Evolutionary conservation across 495 filamentous ascomycete species (phyloP), one percentile per base, ranked within the genome.

Genomic region (Jackrogersella minutella): DNA sequence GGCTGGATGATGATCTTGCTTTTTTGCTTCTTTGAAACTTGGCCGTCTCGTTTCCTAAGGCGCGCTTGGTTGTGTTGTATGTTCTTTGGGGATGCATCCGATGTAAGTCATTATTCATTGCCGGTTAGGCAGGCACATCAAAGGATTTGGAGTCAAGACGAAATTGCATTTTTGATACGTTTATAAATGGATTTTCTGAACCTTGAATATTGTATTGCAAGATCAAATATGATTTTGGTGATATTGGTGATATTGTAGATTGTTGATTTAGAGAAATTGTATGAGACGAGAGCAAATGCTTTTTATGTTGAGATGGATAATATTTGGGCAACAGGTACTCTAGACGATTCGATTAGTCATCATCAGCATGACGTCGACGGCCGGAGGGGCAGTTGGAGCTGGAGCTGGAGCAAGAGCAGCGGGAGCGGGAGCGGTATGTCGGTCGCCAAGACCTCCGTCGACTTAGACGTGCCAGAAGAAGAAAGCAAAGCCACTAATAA

Each of bases 111-210:
- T 66, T 62, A 40, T 41, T 62, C 58, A 52, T 58, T 47, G 37
- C 52, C 58, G 14, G n/a, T 11, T 34, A 36, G 52, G 58, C 46
- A 47, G 58, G 52, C 34, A 14, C 39, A 52, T 51, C 21, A 36
- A 68, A 58, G 58, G 22, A 51, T 30, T 16, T 8, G 64, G 64
- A 51, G 52, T 62, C 40, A 36, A 62, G 34, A 66, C 28, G 47
- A 66, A 37, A 62, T 62, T 68, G 64, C 64, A 57, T 68, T 67
- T 53, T n/a, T 51, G 22, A 62, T 55, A 43, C 11, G 40, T 34
- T 52, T 13, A 16, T 24, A 3, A 17, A 19, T 31, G 46, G 28
- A n/a, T n/a, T n/a, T n/a, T n/a, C n/a, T n/a, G n/a, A n/a, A n/a
- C n/a, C n/a, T n/a, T n/a, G n/a, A n/a, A n/a, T n/a, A n/a, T n/a